These are phyloP conservation scores for Esteya vermicola DNA, from an alignment of 2,329 filamentous ascomycete genomes.

Conservation along the genomic window DNA sequence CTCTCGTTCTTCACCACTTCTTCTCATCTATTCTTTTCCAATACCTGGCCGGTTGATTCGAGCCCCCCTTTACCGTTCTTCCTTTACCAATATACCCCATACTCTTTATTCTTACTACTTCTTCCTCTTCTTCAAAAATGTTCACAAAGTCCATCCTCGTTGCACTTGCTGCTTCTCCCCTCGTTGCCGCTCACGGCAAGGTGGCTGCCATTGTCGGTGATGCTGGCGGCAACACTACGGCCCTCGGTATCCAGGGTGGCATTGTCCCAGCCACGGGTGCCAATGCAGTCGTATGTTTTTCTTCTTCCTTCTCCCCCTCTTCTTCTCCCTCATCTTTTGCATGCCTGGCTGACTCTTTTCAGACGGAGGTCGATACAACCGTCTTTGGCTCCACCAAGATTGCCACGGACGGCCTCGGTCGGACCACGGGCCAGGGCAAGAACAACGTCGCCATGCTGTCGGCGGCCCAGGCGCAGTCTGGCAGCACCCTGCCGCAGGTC, in stretches of 20 bases:
- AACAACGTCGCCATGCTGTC: constrained; percentile 20
- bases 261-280: constrained; percentile 24
- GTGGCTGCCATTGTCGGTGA: constrained; percentile 18
- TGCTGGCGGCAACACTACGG: constrained; percentile 26
- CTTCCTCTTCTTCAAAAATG: constrained; percentile 11
- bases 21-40: not conserved
- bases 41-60: constrained; percentile 7
- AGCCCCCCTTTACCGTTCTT: constrained; percentile 5
- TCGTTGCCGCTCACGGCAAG: constrained; percentile 19
- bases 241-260: constrained; percentile 24
- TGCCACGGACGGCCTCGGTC: constrained; percentile 22
- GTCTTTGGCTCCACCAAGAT: constrained; percentile 23
- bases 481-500: constrained; percentile 24
- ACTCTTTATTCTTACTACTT: not conserved
- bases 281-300: constrained; percentile 17
- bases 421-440: constrained; percentile 19
- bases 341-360: not conserved
- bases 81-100: constrained; percentile 1
- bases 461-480: constrained; percentile 20
- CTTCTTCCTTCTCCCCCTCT: not conserved
- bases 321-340: not conserved
- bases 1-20: not conserved
- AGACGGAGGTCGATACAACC: constrained; percentile 30
- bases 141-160: constrained; percentile 14
- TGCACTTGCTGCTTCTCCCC: constrained; percentile 14